Evolutionary conservation across 139 green algal species (phyloP).

Genomic region (Chlorokybus atmophyticus): DNA sequence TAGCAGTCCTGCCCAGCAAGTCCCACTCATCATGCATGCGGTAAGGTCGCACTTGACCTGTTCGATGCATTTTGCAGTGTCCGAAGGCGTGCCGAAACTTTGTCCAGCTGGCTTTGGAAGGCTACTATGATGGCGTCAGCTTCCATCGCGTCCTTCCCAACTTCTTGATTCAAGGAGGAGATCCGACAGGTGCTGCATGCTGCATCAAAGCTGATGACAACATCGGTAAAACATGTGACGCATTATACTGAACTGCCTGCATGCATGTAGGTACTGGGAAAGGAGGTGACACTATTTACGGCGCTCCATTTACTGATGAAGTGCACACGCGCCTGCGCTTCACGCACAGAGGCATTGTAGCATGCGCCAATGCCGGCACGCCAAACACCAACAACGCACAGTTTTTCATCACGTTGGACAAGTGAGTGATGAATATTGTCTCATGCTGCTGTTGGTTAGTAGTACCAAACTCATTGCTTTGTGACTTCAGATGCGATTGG

Average conservation of each 20-base stretch:
- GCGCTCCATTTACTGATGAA: conserved; percentile 67
- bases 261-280: no score
- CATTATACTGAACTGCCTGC: no score
- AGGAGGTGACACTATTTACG: conserved; percentile 61
- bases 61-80: no score
- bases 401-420: conserved; percentile 79
- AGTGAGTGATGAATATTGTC: no score
- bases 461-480: no score
- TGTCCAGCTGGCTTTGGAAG: conserved; percentile 86
- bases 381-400: conserved; percentile 80
- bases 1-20: no score
- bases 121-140: conserved; percentile 31
- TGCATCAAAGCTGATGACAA: background rate
- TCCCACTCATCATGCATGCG: no score
- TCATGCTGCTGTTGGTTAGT: no score
- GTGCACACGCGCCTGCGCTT: conserved; percentile 85
- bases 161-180: conserved; percentile 33
- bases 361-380: conserved; percentile 78
- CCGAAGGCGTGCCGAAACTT: conserved; percentile 63
- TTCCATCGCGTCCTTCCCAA: conserved; percentile 31
- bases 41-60: no score
- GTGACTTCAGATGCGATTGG: no score
- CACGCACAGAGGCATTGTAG: conserved; percentile 74
- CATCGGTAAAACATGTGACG: no score
- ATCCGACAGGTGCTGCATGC: conserved; percentile 7